Evolutionary conservation across 2,329 filamentous ascomycete genomes (phyloP).

Genomic region (Curvularia sp.): DNA sequence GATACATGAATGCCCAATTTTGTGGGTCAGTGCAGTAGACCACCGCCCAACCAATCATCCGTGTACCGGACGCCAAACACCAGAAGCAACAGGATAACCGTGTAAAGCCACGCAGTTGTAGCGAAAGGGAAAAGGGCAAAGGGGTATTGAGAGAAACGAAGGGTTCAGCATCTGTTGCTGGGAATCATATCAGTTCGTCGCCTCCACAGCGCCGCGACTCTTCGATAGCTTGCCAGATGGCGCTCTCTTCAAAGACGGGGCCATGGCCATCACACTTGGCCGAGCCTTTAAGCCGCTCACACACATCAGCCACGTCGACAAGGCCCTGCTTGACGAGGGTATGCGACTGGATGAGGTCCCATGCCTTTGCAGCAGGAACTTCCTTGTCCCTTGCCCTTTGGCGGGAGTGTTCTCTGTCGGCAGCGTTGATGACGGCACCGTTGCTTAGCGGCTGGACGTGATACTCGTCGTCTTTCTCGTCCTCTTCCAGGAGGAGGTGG

Average conservation of each 20-base stretch:
- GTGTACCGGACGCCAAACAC: conserved; percentile 13
- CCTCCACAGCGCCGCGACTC: conserved; percentile 77
- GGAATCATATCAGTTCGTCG: conserved; percentile 72
- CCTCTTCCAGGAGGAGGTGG: conserved; percentile 28
- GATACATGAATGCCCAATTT: conserved; percentile 7
- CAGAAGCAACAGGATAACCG: conserved; percentile 3
- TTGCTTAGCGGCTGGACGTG: conserved; percentile 41
- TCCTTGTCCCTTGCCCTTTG: conserved; percentile 35
- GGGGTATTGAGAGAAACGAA: conserved; percentile 18
- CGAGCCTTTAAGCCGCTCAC: conserved; percentile 75
- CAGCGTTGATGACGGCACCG: conserved; percentile 43
- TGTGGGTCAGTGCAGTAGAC: conserved; percentile 1
- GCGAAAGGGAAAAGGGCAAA: neutral
- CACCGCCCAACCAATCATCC: conserved; percentile 1
- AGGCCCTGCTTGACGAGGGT: conserved; percentile 77
- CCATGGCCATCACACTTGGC: conserved; percentile 85
- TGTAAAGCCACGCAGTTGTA: neutral
- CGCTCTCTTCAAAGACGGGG: conserved; percentile 82
- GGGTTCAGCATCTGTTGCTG: neutral
- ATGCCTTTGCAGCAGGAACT: conserved; percentile 63
- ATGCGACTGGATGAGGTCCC: conserved; percentile 88
- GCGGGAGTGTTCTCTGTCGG: conserved; percentile 39
- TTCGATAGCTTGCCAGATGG: conserved; percentile 76
- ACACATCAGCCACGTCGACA: conserved; percentile 82
- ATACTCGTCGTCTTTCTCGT: conserved; percentile 33